phyloP scores from a whole-genome alignment of 2,329 filamentous ascomycete genomes.

The Aureobasidium sp. region DNA sequence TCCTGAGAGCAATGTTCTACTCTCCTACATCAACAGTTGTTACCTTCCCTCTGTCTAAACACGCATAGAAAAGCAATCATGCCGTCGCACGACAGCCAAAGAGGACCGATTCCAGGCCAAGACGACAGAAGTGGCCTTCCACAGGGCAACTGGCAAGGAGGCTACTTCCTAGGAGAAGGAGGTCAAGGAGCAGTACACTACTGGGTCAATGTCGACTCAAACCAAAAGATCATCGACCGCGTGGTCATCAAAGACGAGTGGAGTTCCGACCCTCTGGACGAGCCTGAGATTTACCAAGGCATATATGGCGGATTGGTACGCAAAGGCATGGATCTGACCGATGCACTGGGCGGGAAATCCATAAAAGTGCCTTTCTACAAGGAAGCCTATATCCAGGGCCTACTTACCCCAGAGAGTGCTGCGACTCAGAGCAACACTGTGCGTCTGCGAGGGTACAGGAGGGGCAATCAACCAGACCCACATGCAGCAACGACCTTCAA shows the following conservation, averaged over 20 bases:
- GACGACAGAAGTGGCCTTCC: neutral
- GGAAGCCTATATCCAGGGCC: neutral
- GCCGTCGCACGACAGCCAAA: neutral
- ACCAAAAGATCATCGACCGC: constrained; percentile 2
- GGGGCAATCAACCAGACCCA: neutral
- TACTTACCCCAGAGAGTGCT: neutral
- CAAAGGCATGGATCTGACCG: neutral
- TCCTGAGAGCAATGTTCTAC: neutral
- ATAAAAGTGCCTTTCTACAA: neutral
- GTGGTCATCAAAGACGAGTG: constrained; percentile 3
- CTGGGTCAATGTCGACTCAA: neutral
- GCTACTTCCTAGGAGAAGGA: neutral
- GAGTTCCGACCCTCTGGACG: neutral
- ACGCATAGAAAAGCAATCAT: neutral
- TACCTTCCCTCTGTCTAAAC: neutral
- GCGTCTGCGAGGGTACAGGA: neutral
- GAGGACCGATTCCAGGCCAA: neutral
- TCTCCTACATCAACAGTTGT: neutral
- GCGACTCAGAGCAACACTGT: neutral
- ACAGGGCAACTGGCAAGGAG: neutral
- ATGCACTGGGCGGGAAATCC: too few species aligned
- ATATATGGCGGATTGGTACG: neutral
- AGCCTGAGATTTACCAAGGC: neutral
- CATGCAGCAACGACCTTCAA: too few species aligned
- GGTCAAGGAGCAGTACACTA: neutral